A percentile compares a stretch with the other conserved stretches of the same genome.
These are phyloP conservation scores for Kwoniella dejecticola DNA, from an alignment of 768 basidiomycete genomes.

Conservation along the genomic window DNA sequence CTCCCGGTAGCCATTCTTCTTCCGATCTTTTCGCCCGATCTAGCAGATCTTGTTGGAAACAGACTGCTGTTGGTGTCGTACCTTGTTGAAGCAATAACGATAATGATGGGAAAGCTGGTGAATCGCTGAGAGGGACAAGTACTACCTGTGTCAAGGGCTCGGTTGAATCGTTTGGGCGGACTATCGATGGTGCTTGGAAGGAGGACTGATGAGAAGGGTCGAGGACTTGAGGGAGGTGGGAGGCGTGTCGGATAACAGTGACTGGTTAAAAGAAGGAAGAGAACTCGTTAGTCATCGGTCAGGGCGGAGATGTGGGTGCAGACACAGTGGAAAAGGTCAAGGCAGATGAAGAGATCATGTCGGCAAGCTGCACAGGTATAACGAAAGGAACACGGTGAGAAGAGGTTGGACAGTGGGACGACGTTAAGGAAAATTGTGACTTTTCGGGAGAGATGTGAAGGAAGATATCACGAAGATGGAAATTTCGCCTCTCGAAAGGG, in stretches of 20 bases:
- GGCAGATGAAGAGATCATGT: no score
- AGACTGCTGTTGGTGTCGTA: conserved; percentile 53
- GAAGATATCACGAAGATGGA: no score
- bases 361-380: no score
- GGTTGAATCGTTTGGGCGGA: conserved; percentile 24
- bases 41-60: conserved; percentile 54
- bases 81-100: conserved; percentile 50
- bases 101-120: conserved; percentile 50
- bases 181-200: conserved; percentile 28
- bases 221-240: conserved; percentile 39
- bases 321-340: background rate
- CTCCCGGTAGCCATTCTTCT: conserved; percentile 53
- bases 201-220: conserved; percentile 16
- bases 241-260: conserved; percentile 45
- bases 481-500: no score
- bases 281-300: conserved; percentile 7
- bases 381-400: no score
- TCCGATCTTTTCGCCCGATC: conserved; percentile 51
- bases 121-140: conserved; percentile 53
- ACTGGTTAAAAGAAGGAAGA: conserved; percentile 25
- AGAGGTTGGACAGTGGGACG: no score
- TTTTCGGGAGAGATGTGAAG: no score
- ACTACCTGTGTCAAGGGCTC: conserved; percentile 39
- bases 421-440: no score
- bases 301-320: background rate